phyloP scores from a whole-genome alignment of 345 rosid genomes.

The Ricinus communis region DNA sequence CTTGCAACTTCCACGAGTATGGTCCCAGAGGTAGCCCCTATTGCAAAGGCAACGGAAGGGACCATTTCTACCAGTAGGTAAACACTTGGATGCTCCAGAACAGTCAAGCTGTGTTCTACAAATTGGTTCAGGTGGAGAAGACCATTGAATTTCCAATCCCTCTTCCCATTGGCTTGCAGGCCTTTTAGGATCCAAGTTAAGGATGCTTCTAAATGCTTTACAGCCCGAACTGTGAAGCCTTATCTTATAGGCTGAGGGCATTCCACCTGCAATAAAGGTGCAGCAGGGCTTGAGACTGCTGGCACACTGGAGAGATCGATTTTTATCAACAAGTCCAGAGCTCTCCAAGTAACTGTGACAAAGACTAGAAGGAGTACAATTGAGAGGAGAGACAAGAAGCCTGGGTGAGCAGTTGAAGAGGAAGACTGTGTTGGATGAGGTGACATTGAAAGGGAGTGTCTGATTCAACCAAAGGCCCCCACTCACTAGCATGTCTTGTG shows the following conservation, averaged over 20 bases:
- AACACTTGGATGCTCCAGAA: conserved; percentile 47
- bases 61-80: conserved; percentile 21
- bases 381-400: conserved; percentile 56
- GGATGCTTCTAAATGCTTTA: conserved; percentile 56
- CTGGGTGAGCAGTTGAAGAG: conserved; percentile 64
- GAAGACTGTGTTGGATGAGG: conserved; percentile 58
- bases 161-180: conserved; percentile 53
- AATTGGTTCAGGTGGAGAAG: conserved; percentile 46
- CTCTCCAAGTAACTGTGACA: conserved; percentile 55
- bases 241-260: conserved; percentile 65
- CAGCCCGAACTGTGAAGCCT: conserved; percentile 64
- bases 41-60: conserved; percentile 51
- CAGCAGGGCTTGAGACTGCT: conserved; percentile 44
- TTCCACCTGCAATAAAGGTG: conserved; percentile 58
- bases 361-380: conserved; percentile 57
- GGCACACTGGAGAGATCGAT: conserved; percentile 43
- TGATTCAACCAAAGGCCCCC: conserved; percentile 54
- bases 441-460: conserved; percentile 59
- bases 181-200: conserved; percentile 42
- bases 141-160: conserved; percentile 62
- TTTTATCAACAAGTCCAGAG: conserved; percentile 38
- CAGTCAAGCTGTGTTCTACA: conserved; percentile 48
- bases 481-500: conserved; percentile 45
- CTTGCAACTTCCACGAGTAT: conserved; percentile 35
- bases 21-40: conserved; percentile 45